Conservation (phyloP, 148 eudicot species). For the Rheum nobile region DNA sequence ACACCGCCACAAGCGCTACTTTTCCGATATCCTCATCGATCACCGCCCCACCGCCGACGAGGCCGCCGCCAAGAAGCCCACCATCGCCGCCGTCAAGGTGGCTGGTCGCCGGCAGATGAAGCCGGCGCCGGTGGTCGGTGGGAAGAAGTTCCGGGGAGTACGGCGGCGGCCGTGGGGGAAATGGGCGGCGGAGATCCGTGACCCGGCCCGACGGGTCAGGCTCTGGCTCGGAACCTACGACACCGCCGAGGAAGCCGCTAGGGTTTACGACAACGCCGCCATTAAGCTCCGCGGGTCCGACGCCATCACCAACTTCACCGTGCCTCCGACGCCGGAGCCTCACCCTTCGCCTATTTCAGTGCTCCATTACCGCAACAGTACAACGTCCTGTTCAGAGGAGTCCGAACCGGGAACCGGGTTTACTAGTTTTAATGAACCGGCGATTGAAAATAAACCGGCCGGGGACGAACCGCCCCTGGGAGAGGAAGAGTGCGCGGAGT, state of each 20-base stretch:
- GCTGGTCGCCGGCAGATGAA: conserved; percentile 3
- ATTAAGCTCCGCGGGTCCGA: conserved; percentile 81
- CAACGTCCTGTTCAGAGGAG: background rate
- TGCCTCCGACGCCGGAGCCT: conserved; percentile 21
- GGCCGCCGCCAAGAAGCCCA: background rate
- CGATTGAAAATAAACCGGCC: background rate
- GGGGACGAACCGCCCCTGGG: background rate
- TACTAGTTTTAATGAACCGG: background rate
- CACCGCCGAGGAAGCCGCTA: conserved; percentile 87
- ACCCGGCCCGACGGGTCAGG: conserved; percentile 47
- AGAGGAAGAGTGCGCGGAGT: background rate
- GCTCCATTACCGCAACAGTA: background rate
- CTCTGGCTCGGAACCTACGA: conserved; percentile 87
- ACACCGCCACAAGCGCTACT: conserved; percentile 43
- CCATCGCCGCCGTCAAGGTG: background rate
- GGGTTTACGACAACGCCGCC: conserved; percentile 87
- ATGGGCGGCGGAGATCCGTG: conserved; percentile 96
- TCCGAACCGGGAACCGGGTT: background rate
- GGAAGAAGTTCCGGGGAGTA: conserved; percentile 63
- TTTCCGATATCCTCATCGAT: conserved; percentile 42
- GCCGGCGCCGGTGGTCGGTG: conserved; percentile 10
- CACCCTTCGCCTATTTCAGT: conserved; percentile 14
- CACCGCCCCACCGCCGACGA: background rate
- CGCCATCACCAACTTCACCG: conserved; percentile 62
- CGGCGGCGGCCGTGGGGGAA: conserved; percentile 94